Conservation (phyloP, 1,284 basidiomycete genomes). For the Takashimella tepidaria region DNA sequence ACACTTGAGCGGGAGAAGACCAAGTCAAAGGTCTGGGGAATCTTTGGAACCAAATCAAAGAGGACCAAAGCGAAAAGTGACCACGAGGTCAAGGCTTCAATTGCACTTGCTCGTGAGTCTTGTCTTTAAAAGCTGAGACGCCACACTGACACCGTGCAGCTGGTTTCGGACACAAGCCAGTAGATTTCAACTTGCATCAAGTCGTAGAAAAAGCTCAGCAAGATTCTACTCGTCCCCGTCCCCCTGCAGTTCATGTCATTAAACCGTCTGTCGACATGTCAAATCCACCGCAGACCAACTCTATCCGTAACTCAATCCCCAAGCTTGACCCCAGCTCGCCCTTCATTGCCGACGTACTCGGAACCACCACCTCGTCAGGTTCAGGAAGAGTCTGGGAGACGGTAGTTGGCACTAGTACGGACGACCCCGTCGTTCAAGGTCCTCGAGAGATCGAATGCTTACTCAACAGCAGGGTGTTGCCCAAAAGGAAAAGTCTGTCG, state of each 20-base stretch:
- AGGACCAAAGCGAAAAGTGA: slow-evolving; percentile 15
- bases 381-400: slow-evolving; percentile 17
- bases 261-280: slow-evolving; percentile 17
- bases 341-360: background rate
- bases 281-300: background rate
- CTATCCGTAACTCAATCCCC: background rate
- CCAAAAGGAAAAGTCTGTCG: slow-evolving; percentile 37
- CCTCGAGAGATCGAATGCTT: background rate
- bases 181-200: background rate
- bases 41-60: slow-evolving; percentile 27
- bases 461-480: too few species aligned
- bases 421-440: slow-evolving; percentile 8
- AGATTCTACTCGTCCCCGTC: slow-evolving; percentile 7
- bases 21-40: slow-evolving; percentile 35
- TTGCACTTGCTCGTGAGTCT: too few species aligned
- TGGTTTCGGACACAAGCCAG: too few species aligned
- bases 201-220: background rate
- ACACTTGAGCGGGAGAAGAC: slow-evolving; percentile 33
- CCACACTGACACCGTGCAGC: too few species aligned
- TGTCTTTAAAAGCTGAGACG: too few species aligned
- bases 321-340: background rate
- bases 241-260: slow-evolving; percentile 21
- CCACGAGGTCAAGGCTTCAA: too few species aligned
- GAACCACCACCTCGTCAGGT: slow-evolving; percentile 6
- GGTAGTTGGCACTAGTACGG: slow-evolving; percentile 12